Base-by-base conservation (phyloP, 257 asterid genomes). In the Henckelia pumila region DNA sequence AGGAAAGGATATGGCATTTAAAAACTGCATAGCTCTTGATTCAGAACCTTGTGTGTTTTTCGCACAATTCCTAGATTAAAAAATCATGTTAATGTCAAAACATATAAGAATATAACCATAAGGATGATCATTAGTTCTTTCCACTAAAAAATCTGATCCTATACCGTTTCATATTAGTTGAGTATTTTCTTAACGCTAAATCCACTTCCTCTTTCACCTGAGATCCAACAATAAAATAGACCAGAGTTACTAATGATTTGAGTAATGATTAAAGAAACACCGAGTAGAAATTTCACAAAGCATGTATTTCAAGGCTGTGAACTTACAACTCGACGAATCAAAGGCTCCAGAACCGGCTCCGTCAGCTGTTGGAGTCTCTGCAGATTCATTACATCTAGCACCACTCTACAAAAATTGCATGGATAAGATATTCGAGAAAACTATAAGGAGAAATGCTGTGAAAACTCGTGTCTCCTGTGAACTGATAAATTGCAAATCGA, bases 181-280 rank as follows among this genome's bases (percentile, higher is more conserved):
- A 59, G 61, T 88, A 85, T 67, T 85, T 91, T 72, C 79, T 77
- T 71, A 91, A 82, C 10, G 98, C 98, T 30, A 80, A 69, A 73
- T 91, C 98, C 72, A 91, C 94, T 87, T 91, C 98, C 89, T 91
- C 98, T 78, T 84, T 91, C 60, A 91, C 98, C 96, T 88, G 85
- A 61, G 66, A 78, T 58, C 68, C 20, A 14, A 44, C 67, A 73
- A 65, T 73, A 71, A 66, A 77, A 64, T 49, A 59, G 26, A 61
- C 64, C 19, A 63, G 69, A 14, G 53, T 44, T 5, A 44, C 53
- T 44, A 10, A 40, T 40, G 50, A 3, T 11, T 40, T 2, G 3
- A 40, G 7, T 5, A 44, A 16, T 20, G 16, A 44, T 44, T 8
- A 44, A 16, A 44, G 19, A 0, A 8, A 16, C 16, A 16, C 20